Conservation (phyloP, 2,329 filamentous ascomycete genomes). For the Hysterium pulicare region DNA sequence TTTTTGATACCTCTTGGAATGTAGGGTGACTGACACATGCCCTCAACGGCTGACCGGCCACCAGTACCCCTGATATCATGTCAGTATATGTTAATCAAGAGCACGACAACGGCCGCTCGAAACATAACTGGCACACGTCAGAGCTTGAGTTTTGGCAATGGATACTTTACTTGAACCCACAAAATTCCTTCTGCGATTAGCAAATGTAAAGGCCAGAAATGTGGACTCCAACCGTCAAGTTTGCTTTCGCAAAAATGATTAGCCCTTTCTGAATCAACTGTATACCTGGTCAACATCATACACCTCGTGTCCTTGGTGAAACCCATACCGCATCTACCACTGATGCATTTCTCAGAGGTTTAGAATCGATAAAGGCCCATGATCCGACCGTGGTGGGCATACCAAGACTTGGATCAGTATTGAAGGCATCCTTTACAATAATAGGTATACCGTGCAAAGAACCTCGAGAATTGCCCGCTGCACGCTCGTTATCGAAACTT, state of each 20-base stretch:
- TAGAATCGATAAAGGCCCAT: neutral
- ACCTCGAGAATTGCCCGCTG: neutral
- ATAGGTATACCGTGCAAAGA: neutral
- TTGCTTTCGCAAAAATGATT: neutral
- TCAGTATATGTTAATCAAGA: too few species aligned
- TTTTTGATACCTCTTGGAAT: constrained; percentile 13
- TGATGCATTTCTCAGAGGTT: neutral
- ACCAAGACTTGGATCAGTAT: neutral
- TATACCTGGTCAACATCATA: neutral
- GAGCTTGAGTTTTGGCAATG: too few species aligned
- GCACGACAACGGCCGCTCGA: too few species aligned
- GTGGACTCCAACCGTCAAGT: neutral
- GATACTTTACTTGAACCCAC: neutral
- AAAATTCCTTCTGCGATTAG: constrained; percentile 3
- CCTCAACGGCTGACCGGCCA: constrained; percentile 21
- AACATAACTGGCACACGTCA: too few species aligned
- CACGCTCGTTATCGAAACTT: neutral
- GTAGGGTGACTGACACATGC: constrained; percentile 29
- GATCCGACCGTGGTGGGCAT: neutral
- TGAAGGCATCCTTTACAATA: neutral
- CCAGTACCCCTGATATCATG: too few species aligned
- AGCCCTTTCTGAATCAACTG: neutral
- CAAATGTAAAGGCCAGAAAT: neutral
- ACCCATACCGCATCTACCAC: neutral
- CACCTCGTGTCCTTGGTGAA: neutral